Evolutionary conservation across 768 basidiomycete species (phyloP).

Genomic region (Kwoniella heveanensis): DNA sequence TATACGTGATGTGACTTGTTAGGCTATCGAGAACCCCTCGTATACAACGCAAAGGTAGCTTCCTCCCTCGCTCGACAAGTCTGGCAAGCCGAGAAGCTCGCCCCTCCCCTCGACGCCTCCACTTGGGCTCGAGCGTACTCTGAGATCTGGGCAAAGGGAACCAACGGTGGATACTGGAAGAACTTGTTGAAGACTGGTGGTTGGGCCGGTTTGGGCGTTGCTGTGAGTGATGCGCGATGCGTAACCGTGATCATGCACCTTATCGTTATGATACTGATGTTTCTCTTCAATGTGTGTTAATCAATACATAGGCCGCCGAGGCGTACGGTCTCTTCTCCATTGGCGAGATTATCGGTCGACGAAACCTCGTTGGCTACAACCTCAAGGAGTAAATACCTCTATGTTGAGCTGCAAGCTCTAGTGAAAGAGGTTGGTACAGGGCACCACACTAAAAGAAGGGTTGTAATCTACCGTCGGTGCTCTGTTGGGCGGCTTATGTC

Average conservation of each 20-base stretch:
- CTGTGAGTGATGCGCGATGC: constrained; percentile 39
- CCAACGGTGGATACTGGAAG: constrained; percentile 41
- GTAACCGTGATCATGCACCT: too few species aligned
- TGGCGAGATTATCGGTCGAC: constrained; percentile 56
- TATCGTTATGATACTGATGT: background rate
- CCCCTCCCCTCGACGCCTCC: constrained; percentile 50
- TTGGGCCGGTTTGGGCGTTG: constrained; percentile 54
- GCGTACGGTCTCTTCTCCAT: constrained; percentile 57
- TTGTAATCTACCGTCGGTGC: background rate
- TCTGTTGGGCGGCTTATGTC: too few species aligned
- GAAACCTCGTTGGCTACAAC: constrained; percentile 56
- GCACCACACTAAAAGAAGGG: background rate
- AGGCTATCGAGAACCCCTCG: constrained; percentile 50
- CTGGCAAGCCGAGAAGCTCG: constrained; percentile 55
- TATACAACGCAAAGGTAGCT: constrained; percentile 55
- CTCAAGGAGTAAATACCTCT: constrained; percentile 53
- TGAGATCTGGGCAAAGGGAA: constrained; percentile 46
- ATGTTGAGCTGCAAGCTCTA: too few species aligned
- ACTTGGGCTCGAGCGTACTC: constrained; percentile 52
- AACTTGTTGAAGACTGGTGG: constrained; percentile 49
- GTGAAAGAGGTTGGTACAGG: too few species aligned
- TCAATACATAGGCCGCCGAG: constrained; percentile 45
- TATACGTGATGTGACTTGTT: too few species aligned
- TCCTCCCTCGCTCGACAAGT: constrained; percentile 54
- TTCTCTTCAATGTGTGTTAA: background rate